These are phyloP conservation scores for Aspergillus vadensis DNA, from an alignment of 2,329 filamentous ascomycete species.

Conservation along the genomic window DNA sequence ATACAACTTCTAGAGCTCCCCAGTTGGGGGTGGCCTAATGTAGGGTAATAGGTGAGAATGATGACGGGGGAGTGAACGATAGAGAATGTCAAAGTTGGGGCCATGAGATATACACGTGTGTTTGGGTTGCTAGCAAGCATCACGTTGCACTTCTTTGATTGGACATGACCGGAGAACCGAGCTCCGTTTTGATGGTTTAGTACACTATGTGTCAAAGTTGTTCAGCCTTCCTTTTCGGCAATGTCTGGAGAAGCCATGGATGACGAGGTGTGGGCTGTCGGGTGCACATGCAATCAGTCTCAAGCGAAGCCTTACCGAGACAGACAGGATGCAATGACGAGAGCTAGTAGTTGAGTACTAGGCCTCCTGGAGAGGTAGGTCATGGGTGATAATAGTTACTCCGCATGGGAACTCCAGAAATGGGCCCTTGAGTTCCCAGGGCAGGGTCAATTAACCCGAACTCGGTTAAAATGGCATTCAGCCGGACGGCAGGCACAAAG, in stretches of 20 bases:
- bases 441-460: not conserved
- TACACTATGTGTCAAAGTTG: not conserved
- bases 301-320: not conserved
- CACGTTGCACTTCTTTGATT: not conserved
- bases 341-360: no score
- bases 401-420: not conserved
- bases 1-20: not conserved
- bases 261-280: not conserved
- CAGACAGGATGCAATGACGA: not conserved
- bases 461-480: slow-evolving; percentile 18
- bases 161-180: not conserved
- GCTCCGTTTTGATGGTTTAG: not conserved
- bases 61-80: not conserved
- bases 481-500: slow-evolving; percentile 9
- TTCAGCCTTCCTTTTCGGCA: not conserved
- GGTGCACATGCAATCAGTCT: not conserved
- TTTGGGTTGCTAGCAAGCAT: not conserved
- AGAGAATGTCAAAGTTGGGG: not conserved
- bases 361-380: no score
- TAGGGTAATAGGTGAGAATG: no score
- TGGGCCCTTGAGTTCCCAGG: not conserved
- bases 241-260: not conserved
- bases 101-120: not conserved
- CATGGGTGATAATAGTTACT: not conserved
- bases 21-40: not conserved